Evolutionary conservation across 1,284 basidiomycete genomes (phyloP), one percentile per base, ranked within the genome.

Genomic region (Cryptococcus jaspeensis): DNA sequence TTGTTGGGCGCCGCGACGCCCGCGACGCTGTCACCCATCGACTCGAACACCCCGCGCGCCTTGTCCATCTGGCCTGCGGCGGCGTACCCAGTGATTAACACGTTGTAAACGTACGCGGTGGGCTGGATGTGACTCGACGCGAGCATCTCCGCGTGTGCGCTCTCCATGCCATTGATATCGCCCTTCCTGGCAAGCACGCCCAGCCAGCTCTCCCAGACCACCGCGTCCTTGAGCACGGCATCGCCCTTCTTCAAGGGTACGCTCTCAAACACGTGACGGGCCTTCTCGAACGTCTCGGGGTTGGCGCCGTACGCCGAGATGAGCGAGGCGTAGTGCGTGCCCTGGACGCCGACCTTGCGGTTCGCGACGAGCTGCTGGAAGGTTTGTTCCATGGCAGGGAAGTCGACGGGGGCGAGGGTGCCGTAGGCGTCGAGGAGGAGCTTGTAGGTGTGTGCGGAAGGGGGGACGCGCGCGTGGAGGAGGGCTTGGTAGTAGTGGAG

Each of bases 81-180:
- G 0, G 93, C 87, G 70, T 93, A 90, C 1, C 89, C 91, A 72
- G 88, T 88, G 80, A 99, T 98, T 65, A 97, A 79, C 60, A 90
- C 81, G 77, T 99, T 99, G 44, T 89, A 89, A 61, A 98, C 90
- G 76, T 99, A 99, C 0, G 96, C 95, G 0, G 95, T 99, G 83
- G 92, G 87, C 66, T 89, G 87, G 8, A 94, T 84, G 39, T 37
- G 35, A 35, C 86, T 85, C 2, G 82, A 81, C 0, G 77, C 69
- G 40, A 78, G 76, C 81, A 99, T 86, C 57, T 84, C 84, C 23
- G 79, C 73, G 39, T 88, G 76, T 72, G 91, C 92, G 18, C 79
- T 64, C 0, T 87, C 85, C 35, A 95, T 84, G 51, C 96, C 84
- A 66, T 94, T 92, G 52, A 87, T 82, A 12, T 88, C 86, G 39